phyloP scores from a whole-genome alignment of 2,329 filamentous ascomycete species.

The Penicillium paneum region DNA sequence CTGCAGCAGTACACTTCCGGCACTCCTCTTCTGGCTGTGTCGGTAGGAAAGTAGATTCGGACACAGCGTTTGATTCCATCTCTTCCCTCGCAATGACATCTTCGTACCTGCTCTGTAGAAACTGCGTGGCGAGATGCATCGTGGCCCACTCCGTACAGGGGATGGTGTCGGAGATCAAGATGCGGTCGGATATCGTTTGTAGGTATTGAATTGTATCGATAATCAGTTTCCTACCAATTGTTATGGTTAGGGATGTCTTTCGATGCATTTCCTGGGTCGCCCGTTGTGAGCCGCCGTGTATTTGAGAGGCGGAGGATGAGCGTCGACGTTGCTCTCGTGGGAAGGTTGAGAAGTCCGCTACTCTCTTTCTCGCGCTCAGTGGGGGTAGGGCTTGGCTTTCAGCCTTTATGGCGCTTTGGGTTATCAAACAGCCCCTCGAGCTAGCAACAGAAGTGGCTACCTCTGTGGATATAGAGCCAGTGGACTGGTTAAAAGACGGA shows the following conservation, averaged over 20 bases:
- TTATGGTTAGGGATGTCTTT: not conserved
- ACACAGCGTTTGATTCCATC: not conserved
- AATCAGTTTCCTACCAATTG: not conserved
- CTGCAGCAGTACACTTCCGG: not conserved
- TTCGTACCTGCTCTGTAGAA: constrained; percentile 1
- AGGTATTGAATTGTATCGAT: constrained; percentile 1
- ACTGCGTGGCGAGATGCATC: not conserved
- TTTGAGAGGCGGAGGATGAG: not conserved
- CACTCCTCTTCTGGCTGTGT: not conserved
- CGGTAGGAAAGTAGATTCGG: not conserved
- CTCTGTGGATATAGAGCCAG: not conserved
- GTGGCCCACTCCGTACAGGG: no score
- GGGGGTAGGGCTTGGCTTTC: not conserved
- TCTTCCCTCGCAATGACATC: not conserved
- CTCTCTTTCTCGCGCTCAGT: not conserved
- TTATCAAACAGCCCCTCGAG: not conserved
- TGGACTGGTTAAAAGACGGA: not conserved
- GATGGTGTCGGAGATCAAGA: no score
- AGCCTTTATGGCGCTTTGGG: not conserved
- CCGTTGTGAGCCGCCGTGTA: not conserved
- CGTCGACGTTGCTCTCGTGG: not conserved
- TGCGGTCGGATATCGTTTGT: not conserved
- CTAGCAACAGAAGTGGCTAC: not conserved
- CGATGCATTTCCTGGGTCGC: no score
- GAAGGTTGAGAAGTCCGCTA: not conserved